Evolutionary conservation across 176 grass and related monocot species (phyloP), one percentile per base, ranked within the genome.

Genomic region (Bonia amplexicaulis): DNA sequence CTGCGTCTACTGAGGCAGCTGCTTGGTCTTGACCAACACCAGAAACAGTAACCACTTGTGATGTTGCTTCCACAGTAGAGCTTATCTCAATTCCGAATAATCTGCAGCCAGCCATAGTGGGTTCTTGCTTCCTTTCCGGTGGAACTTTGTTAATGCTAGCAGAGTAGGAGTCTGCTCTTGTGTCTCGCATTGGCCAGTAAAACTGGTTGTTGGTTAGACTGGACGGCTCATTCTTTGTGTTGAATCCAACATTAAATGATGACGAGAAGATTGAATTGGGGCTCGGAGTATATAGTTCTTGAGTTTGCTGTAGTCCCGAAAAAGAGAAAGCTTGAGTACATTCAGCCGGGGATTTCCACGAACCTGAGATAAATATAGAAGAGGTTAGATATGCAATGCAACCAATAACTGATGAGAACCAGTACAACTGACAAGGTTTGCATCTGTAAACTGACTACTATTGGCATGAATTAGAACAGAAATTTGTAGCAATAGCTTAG

Each of bases 51-150:
- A 63, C 71, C 40, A 42, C 29, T 23, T 35, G 69, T 35, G 75
- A 87, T 45, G 40, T 46, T 80, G 54, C 74, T 66, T 80, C 85
- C 33, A 63, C 66, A 7, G 51, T 68, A 26, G 66, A 76, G 42
- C 88, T 80, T 78, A 97, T 82, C 47, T 97, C 82, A 22, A 97
- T 90, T 42, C 94, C 94, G 74, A 97, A 97, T 82, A 97, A 86
- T 83, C 92, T 92, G 72, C 87, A 94, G 37, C 94, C 92, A 81
- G 73, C 51, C 42, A 71, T 44, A 44, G 71, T n/a, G 53, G 79
- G 74, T 61, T 94, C 90, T 81, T 89, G 84, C 82, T 96, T 95
- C 54, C 69, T 91, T 79, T 91, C 83, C 55, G 62, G 37, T 76
- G 66, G 83, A 73, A 73, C 60, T 62, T 82, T 93, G 52, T 68